Evolutionary conservation across 2,329 filamentous ascomycete species (phyloP), one percentile per base, ranked within the genome.

Genomic region (Diplodia seriata): DNA sequence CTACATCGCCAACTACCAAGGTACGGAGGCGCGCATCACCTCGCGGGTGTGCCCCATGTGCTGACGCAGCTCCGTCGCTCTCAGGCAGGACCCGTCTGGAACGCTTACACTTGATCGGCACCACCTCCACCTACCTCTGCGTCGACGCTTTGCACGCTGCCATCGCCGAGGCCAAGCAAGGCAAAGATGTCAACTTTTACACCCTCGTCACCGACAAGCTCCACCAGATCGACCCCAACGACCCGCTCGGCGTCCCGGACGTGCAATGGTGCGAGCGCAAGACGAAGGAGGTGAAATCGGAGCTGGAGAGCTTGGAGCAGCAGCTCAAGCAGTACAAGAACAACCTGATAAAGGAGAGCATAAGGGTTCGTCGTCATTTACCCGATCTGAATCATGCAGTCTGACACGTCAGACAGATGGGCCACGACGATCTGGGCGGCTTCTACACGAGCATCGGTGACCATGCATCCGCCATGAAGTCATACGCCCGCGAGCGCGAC

Each of bases 281-380:
- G 47, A 87, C 89, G 26, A 87, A 87, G 70, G 82, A 85, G 63
- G 92, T 94, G 73, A 87, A 87, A 72, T 81, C 82, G 1, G 91
- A 97, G 78, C 90, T 90, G 0, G 84, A 88, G 67, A 87, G 91
- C n/a, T 83, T 98, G 67, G 93, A 97, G 76, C 83, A 86, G 18
- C 93, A 98, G 78, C 84, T 99, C 23, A 94, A 93, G 78, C 90
- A 90, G 1, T 98, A 98, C 80, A 97, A 95, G 81, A 97, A 97
- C 76, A 99, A 98, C 74, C 82, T 98, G 53, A 93, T 99, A 74
- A 97, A 97, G 77, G 95, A 99, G 81, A 97, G 93, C 81, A 97
- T 98, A 74, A 83, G 94, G 72, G 93, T 96, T 84, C 75, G 74
- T 70, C n/a, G 8, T 8, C 31, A 9, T n/a, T 11, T 2, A 3